Base-by-base conservation (phyloP, 2,329 filamentous ascomycete genomes). In the Ophiostoma montium region DNA sequence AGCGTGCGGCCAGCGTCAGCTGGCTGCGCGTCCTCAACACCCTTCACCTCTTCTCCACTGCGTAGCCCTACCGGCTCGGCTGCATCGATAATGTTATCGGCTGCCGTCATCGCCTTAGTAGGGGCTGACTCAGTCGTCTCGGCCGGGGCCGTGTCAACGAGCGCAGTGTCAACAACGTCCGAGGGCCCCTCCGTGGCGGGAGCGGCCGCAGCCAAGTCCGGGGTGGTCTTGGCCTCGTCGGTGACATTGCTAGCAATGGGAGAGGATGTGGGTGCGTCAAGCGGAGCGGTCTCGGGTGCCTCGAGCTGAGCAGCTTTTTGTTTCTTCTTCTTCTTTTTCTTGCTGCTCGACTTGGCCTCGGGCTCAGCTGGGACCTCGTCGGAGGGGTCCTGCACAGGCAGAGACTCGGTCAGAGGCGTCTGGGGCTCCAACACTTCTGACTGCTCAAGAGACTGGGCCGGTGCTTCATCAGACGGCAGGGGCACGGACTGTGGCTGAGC, bases 101-200 rank as follows among this genome's bases (percentile, higher is more conserved):
- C 42, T 32, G 42, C 42, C 42, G 27, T 44, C 42, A 44, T 44
- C 42, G 42, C 42, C 42, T 44, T 21, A 44, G 42, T 44, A 44
- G 42, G 42, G 42, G 42, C 42, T 44, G 42, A 44, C 30, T 33
- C 42, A 15, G 16, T 31, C 30, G 30, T 23, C 12, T 44, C n/a
- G 30, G 23, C 30, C 39, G 10, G 16, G 3, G 39, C 8, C 27
- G 39, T 23, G 30, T 42, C 23, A 5, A 42, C 21, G 39, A 42
- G 39, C 30, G 27, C 39, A 16, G 8, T 19, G 16, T 41, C 15
- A 31, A 30, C 38, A n/a, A n/a, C n/a, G n/a, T n/a, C 21, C 30
- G 21, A 21, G 38, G 21, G 15, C 13, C 30, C 39, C 39, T 30
- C 16, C 15, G 11, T 15, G 10, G 39, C 16, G 16, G 21, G 16